Evolutionary conservation across 306 rosid species (phyloP), one percentile per base, ranked within the genome.

Genomic region (Rosa chinensis): DNA sequence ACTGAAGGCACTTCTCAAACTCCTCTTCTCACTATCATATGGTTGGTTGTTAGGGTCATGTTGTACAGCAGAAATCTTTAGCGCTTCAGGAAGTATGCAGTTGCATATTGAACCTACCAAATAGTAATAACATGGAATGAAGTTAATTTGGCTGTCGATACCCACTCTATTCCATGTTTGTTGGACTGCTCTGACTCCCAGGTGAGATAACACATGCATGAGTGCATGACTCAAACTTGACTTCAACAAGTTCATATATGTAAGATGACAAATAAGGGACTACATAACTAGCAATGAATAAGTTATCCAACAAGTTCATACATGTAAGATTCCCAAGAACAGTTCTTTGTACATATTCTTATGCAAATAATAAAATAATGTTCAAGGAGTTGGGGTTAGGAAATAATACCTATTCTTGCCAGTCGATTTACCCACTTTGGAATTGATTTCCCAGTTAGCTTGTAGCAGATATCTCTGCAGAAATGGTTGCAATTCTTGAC

Each of bases 371-470:
- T 67, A 55, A 77, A 48, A 67, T 49, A 79, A 70, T 42, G 50
- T n/a, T 32, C 49, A 84, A 21, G 68, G 52, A 44, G 21, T 20
- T 0, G 45, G 66, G 71, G 74, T 25, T 53, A n/a, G 48, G 77
- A 84, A 69, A 76, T 80, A 75, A 75, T 95, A 96, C 99, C 99
- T 89, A 96, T 88, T 83, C 74, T 88, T 47, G 99, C 99, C 59
- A 96, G 92, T 63, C 99, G 91, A 75, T 96, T 96, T 43, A 96
- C 99, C 98, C 98, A 96, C 80, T 90, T 90, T 32, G 99, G 99
- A 75, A 96, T 96, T 16, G 97, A 86, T 77, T 96, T 96, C 78
- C 98, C 98, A 0, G 99, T 96, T 63, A 96, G 85, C 86, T 84
- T 89, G 89, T 84, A 72, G 80, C 99, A 96, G 8, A 96, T 87